Evolutionary conservation across 257 asterid genomes (phyloP), one percentile per base, ranked within the genome.

Genomic region (Gardenia jasminoides): DNA sequence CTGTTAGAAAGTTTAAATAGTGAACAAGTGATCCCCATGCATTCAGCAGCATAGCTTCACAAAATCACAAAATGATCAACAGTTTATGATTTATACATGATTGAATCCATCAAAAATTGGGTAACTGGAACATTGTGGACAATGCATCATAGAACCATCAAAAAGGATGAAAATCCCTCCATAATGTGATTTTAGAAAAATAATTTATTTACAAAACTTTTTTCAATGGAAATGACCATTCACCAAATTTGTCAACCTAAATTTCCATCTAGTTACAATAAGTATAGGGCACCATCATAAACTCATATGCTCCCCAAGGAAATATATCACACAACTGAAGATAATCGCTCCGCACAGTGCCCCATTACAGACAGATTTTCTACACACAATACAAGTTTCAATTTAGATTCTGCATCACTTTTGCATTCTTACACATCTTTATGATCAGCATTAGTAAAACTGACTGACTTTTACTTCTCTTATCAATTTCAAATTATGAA

Each of bases 401-500:
- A 54, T 19, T 54, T 54, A 19, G n/a, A 54, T 19, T 19, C 19
- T 2, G 6, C 5, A 54, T 20, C 22, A 54, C 8, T 54, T 54
- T 54, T 54, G 62, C 62, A 54, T 8, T 54, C 26, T 20, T 20
- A 54, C 62, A 19, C 9, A n/a, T 54, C n/a, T 44, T 28, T 62
- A 75, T 41, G 56, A 52, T 41, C 78, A 36, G 56, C 20, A 74
- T 64, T 56, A 20, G 52, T 36, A 74, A 15, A 11, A 54, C 62
- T 54, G 8, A 59, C 24, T 10, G 58, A 44, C 47, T 16, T 71
- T 58, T 68, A 67, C 28, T 56, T 12, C 30, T 62, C 78, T 74
- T 72, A 54, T 75, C 78, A 67, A 52, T 12, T 80, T 76, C 75
- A 75, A 75, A 78, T 81, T 56, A 7, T 22, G 67, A 81, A 50